Evolutionary conservation across 768 basidiomycete species (phyloP).

Genomic region (Hortiboletus campestris): DNA sequence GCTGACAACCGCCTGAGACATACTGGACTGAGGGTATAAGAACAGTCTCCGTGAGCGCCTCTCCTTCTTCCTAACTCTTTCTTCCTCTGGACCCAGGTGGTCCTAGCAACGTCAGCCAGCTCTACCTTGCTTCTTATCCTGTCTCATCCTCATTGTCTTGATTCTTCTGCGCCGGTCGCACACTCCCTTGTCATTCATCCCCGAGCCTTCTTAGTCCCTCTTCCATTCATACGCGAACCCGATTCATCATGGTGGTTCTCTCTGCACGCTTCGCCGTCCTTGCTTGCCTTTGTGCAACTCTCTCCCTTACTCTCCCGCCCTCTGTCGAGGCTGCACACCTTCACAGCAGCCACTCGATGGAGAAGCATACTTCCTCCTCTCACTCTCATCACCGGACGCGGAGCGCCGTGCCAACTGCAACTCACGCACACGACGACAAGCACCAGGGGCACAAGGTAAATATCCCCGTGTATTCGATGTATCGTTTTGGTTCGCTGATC

Average conservation of each 20-base stretch:
- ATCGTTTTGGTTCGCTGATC: not conserved
- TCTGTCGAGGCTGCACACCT: conserved; percentile 42
- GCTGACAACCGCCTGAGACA: conserved; percentile 23
- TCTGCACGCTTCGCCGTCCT: conserved; percentile 46
- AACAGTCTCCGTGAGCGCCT: conserved; percentile 3
- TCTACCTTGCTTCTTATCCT: conserved; percentile 18
- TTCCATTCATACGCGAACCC: conserved; percentile 15
- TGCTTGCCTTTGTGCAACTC: conserved; percentile 43
- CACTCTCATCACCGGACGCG: not conserved
- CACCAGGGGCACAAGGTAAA: conserved; percentile 8
- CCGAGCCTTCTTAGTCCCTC: not conserved
- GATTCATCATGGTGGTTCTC: conserved; percentile 48
- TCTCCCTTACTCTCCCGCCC: conserved; percentile 35
- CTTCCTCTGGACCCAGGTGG: conserved; percentile 54
- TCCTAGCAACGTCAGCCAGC: conserved; percentile 31
- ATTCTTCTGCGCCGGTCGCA: conserved; percentile 24
- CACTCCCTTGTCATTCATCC: conserved; percentile 16
- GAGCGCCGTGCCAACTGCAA: not conserved
- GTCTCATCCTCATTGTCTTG: conserved; percentile 18
- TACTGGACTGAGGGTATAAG: conserved; percentile 19
- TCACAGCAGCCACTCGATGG: conserved; percentile 16
- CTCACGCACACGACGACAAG: not conserved
- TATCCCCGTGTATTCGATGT: not conserved
- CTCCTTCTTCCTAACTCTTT: conserved; percentile 36
- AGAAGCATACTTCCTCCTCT: conserved; percentile 1